phyloP scores from a whole-genome alignment of 192 early-diverging fungal genomes.

The Coemansia sp. region DNA sequence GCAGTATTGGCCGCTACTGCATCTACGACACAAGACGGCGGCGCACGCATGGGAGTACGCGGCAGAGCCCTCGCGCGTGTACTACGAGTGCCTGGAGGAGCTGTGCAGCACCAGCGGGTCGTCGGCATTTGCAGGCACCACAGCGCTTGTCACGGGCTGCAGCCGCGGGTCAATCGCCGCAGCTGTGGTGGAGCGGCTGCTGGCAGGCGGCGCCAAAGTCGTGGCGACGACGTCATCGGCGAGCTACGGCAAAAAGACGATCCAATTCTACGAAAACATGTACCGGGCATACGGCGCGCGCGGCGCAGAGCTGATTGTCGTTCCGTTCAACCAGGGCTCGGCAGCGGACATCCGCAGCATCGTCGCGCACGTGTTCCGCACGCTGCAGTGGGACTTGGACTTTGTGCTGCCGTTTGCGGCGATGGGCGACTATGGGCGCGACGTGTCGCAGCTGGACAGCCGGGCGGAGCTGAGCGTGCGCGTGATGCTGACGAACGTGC shows the following conservation, averaged over 20 bases:
- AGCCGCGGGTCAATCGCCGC: slow-evolving; percentile 90
- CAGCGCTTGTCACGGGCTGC: slow-evolving; percentile 90
- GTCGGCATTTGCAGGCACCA: slow-evolving; percentile 75
- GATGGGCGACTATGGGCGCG: slow-evolving; percentile 80
- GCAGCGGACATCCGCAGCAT: slow-evolving; percentile 74
- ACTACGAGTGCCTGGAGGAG: slow-evolving; percentile 62
- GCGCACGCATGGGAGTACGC: slow-evolving; percentile 32
- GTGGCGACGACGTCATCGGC: slow-evolving; percentile 95
- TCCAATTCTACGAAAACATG: slow-evolving; percentile 83
- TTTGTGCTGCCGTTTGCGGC: slow-evolving; percentile 95
- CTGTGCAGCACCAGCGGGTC: slow-evolving; percentile 72
- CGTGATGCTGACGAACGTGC: slow-evolving; percentile 93
- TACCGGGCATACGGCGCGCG: slow-evolving; percentile 88
- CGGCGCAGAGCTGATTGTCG: slow-evolving; percentile 83
- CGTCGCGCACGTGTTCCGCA: slow-evolving; percentile 80
- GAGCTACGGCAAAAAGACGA: slow-evolving; percentile 67
- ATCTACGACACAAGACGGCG: slow-evolving; percentile 24
- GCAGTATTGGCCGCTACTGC: slow-evolving; percentile 25
- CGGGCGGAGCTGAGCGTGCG: slow-evolving; percentile 86
- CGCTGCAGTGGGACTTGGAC: slow-evolving; percentile 87
- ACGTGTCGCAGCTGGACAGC: slow-evolving; percentile 80
- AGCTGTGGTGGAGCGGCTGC: slow-evolving; percentile 77
- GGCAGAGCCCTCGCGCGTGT: neutral
- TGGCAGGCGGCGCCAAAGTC: slow-evolving; percentile 63
- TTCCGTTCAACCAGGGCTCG: slow-evolving; percentile 94